A percentile compares a stretch with the other conserved stretches of the same genome.
Evolutionary conservation across 805 yeast genomes (phyloP).

Genomic region (Hanseniaspora thailandica): DNA sequence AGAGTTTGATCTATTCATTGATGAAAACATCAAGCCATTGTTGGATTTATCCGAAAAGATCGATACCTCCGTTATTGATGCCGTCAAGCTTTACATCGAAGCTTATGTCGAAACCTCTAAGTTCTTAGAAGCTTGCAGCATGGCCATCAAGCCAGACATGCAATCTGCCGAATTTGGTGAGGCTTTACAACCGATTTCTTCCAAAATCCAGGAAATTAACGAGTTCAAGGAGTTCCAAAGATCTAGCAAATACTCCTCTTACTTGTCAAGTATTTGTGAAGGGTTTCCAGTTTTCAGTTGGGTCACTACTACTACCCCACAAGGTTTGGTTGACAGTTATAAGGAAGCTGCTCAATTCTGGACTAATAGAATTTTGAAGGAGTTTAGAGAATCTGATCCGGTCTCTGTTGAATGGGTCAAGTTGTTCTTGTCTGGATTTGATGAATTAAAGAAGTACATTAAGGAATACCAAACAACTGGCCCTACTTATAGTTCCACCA

Average conservation of each 20-base stretch:
- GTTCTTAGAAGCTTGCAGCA: constrained; percentile 48
- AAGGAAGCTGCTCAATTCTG: constrained; percentile 90
- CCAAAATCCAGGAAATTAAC: constrained; percentile 43
- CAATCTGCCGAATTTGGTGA: constrained; percentile 43
- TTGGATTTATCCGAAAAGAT: constrained; percentile 32
- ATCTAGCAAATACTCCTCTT: constrained; percentile 49
- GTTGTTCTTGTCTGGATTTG: constrained; percentile 48
- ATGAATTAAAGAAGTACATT: constrained; percentile 57
- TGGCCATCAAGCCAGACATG: constrained; percentile 53
- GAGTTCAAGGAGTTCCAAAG: constrained; percentile 67
- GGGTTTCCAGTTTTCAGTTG: constrained; percentile 87
- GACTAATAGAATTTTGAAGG: constrained; percentile 82
- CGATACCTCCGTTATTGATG: constrained; percentile 39
- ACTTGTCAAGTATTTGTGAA: constrained; percentile 74
- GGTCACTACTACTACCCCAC: constrained; percentile 70
- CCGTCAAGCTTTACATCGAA: constrained; percentile 39
- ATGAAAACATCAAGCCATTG: constrained; percentile 47
- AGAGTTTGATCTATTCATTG: constrained; percentile 46
- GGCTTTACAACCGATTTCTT: constrained; percentile 59
- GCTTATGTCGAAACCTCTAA: constrained; percentile 44
- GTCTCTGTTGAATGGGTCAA: constrained; percentile 75
- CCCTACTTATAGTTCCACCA: constrained; percentile 56
- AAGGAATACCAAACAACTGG: constrained; percentile 76
- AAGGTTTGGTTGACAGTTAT: constrained; percentile 64
- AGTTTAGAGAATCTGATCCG: constrained; percentile 58